phyloP scores from a whole-genome alignment of 2,329 filamentous ascomycete genomes.

The Neoscytalidium dimidiatum region DNA sequence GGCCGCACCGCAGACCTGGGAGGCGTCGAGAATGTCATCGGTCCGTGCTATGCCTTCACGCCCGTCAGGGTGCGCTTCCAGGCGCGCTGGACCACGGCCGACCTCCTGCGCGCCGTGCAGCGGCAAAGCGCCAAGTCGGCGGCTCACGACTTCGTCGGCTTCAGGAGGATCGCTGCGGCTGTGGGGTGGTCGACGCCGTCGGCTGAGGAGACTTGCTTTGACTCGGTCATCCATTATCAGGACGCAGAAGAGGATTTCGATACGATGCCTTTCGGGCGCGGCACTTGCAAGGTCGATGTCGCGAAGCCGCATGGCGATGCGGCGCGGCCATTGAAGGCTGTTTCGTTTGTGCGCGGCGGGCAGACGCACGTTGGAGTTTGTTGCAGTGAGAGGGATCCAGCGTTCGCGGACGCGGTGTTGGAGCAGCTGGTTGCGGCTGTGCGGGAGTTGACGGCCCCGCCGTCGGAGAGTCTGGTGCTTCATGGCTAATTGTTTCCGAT shows the following conservation, averaged over 20 bases:
- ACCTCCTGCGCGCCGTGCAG: conserved; percentile 39
- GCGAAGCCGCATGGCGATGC: conserved; percentile 52
- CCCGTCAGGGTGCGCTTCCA: conserved; percentile 58
- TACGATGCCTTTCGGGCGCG: conserved; percentile 46
- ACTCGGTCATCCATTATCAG: conserved; percentile 43
- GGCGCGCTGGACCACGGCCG: conserved; percentile 44
- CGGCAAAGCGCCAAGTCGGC: conserved; percentile 37
- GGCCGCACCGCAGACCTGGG: conserved; percentile 62
- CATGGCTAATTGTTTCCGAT: background rate
- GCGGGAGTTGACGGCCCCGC: background rate
- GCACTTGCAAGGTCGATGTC: conserved; percentile 51
- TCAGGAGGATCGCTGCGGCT: conserved; percentile 35
- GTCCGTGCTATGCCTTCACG: conserved; percentile 68
- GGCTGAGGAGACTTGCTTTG: conserved; percentile 33
- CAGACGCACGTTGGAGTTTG: background rate
- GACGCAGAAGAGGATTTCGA: conserved; percentile 54
- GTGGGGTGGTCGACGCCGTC: conserved; percentile 36
- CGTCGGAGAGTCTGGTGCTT: background rate
- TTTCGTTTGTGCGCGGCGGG: background rate
- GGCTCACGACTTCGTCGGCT: conserved; percentile 38
- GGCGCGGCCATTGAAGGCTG: conserved; percentile 17
- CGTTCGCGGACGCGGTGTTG: background rate
- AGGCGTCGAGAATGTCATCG: conserved; percentile 60
- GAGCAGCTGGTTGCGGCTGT: background rate
- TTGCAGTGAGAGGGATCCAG: background rate